A percentile compares a stretch with the other conserved stretches of the same genome.
Conservation (phyloP, 768 basidiomycete species). For the Dendrothele bispora region DNA sequence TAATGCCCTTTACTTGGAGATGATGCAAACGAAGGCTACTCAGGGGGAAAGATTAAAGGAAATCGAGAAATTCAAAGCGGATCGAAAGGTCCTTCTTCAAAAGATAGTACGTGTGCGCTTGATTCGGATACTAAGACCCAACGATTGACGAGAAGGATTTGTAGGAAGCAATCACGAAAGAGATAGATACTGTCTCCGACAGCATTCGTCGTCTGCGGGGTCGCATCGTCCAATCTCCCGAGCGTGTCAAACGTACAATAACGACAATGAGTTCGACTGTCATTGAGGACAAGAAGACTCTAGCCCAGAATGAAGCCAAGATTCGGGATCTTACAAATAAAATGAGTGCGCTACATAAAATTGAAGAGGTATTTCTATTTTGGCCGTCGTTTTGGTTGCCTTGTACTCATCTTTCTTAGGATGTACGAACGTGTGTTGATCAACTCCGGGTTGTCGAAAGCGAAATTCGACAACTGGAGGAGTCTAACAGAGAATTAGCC, state of each 20-base stretch:
- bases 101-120: slow-evolving; percentile 49
- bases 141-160: too few species aligned
- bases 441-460: slow-evolving; percentile 75
- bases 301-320: slow-evolving; percentile 69
- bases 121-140: neutral
- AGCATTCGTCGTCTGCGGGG: slow-evolving; percentile 62
- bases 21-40: slow-evolving; percentile 69
- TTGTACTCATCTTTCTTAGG: slow-evolving; percentile 42
- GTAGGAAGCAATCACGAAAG: slow-evolving; percentile 62
- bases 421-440: slow-evolving; percentile 69
- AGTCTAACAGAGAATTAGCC: slow-evolving; percentile 63
- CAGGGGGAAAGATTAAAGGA: slow-evolving; percentile 61
- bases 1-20: slow-evolving; percentile 55
- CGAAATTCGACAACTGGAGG: slow-evolving; percentile 63
- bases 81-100: slow-evolving; percentile 62
- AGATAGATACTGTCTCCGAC: slow-evolving; percentile 59
- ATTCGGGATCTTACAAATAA: slow-evolving; percentile 76
- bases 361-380: slow-evolving; percentile 62
- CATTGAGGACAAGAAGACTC: slow-evolving; percentile 67
- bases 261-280: slow-evolving; percentile 68
- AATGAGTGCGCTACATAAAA: slow-evolving; percentile 63
- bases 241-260: slow-evolving; percentile 84
- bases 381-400: too few species aligned
- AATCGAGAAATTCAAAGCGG: slow-evolving; percentile 69
- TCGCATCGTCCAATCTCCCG: slow-evolving; percentile 89